A percentile compares a stretch with the other conserved stretches of the same genome.
These are phyloP conservation scores for Hypoxylon fuscum DNA, from an alignment of 495 filamentous ascomycete genomes.

Conservation along the genomic window DNA sequence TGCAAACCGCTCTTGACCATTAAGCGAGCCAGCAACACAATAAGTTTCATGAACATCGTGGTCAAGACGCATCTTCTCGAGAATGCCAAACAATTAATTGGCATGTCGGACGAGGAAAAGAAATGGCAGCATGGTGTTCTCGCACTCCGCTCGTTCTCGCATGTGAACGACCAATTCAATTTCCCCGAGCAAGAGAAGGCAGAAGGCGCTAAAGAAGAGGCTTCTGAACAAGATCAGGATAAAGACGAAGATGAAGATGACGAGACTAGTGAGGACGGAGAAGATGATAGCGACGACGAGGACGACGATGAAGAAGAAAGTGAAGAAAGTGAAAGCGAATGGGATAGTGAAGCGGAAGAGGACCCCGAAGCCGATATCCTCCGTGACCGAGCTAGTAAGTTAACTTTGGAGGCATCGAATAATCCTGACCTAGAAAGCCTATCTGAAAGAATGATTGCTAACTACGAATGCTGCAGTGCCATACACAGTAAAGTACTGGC, in stretches of 20 bases:
- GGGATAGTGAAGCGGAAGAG: slow-evolving; percentile 26
- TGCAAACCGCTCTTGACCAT: slow-evolving; percentile 47
- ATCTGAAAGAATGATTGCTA: slow-evolving; percentile 5
- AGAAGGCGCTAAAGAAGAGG: slow-evolving; percentile 7
- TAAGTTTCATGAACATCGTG: slow-evolving; percentile 46
- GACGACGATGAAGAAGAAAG: slow-evolving; percentile 22
- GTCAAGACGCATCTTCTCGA: slow-evolving; percentile 47
- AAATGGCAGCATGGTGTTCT: slow-evolving; percentile 53
- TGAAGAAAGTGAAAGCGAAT: slow-evolving; percentile 23
- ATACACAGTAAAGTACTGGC: slow-evolving; percentile 51
- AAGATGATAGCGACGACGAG: slow-evolving; percentile 23
- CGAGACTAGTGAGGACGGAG: slow-evolving; percentile 7
- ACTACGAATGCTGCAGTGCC: slow-evolving; percentile 21
- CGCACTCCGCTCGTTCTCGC: slow-evolving; percentile 45
- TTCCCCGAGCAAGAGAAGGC: slow-evolving; percentile 12
- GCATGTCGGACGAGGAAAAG: slow-evolving; percentile 46
- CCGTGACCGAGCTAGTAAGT: slow-evolving; percentile 32
- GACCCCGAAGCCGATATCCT: slow-evolving; percentile 38
- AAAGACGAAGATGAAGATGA: background rate
- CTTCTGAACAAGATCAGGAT: slow-evolving; percentile 14
- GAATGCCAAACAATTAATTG: slow-evolving; percentile 43
- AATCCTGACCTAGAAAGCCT: background rate
- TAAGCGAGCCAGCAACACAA: slow-evolving; percentile 28
- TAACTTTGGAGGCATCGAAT: background rate
- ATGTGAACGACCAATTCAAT: slow-evolving; percentile 43